Conservation (phyloP, 495 filamentous ascomycete genomes). For the Aspergillus panamensis region DNA sequence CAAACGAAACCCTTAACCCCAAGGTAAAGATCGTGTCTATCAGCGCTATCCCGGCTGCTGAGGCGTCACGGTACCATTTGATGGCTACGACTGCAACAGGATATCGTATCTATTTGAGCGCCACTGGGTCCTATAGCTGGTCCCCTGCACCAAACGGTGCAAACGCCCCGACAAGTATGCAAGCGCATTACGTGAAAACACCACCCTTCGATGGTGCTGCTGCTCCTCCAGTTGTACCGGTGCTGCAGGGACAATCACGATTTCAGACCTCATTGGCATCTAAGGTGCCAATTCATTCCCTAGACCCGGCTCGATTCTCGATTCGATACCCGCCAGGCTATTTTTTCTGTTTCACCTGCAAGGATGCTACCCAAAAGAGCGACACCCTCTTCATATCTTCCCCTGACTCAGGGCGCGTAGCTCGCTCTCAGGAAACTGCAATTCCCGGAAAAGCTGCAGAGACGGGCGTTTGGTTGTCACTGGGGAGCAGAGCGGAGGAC, state of each 20-base stretch:
- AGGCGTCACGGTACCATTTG: slow-evolving; percentile 80
- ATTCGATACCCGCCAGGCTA: slow-evolving; percentile 80
- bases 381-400: slow-evolving; percentile 80
- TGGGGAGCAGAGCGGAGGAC: slow-evolving; percentile 69
- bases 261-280: slow-evolving; percentile 29
- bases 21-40: slow-evolving; percentile 74
- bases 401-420: slow-evolving; percentile 80
- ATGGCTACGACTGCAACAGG: slow-evolving; percentile 89
- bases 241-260: slow-evolving; percentile 26
- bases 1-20: slow-evolving; percentile 61
- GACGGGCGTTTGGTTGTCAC: slow-evolving; percentile 67
- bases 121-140: slow-evolving; percentile 73
- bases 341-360: slow-evolving; percentile 76
- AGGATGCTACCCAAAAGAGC: slow-evolving; percentile 43
- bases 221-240: slow-evolving; percentile 26
- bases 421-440: slow-evolving; percentile 51
- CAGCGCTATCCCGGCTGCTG: slow-evolving; percentile 72
- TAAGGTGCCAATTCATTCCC: slow-evolving; percentile 38
- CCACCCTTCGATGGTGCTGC: slow-evolving; percentile 58
- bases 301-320: slow-evolving; percentile 54
- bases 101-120: slow-evolving; percentile 87
- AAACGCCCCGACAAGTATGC: slow-evolving; percentile 87
- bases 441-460: slow-evolving; percentile 56
- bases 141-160: slow-evolving; percentile 50
- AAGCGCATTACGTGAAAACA: slow-evolving; percentile 91